These are phyloP conservation scores for Pichia sp. DNA, from an alignment of 1,139 yeast genomes.

Conservation along the genomic window DNA sequence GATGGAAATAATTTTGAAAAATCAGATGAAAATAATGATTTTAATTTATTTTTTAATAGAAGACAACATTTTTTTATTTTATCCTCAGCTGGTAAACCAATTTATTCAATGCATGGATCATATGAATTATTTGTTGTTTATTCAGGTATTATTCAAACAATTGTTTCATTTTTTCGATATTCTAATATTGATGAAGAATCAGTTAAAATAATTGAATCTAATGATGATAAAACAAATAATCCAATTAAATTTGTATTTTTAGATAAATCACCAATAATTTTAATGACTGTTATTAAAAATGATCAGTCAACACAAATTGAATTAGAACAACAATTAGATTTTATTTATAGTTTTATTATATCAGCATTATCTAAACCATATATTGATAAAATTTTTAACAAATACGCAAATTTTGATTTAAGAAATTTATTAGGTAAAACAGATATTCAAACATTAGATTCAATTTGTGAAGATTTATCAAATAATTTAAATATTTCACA, in stretches of 20 bases:
- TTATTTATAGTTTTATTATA: conserved; percentile 72
- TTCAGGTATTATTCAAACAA: conserved; percentile 67
- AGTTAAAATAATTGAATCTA: conserved; percentile 37
- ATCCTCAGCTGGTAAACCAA: conserved; percentile 93
- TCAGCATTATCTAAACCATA: conserved; percentile 76
- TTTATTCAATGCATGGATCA: conserved; percentile 72
- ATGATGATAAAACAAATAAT: conserved; percentile 16
- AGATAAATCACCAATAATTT: conserved; percentile 61
- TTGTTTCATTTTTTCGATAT: conserved; percentile 54
- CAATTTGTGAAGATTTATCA: conserved; percentile 50
- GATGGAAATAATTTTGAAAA: conserved; percentile 16
- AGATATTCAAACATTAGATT: conserved; percentile 59
- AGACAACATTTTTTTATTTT: conserved; percentile 72
- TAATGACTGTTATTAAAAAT: conserved; percentile 66
- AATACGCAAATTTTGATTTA: conserved; percentile 76
- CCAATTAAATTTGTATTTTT: conserved; percentile 53
- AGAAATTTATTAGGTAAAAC: conserved; percentile 67
- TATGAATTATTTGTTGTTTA: conserved; percentile 69
- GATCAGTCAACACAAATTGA: conserved; percentile 37
- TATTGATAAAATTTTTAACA: conserved; percentile 59
- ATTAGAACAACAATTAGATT: conserved; percentile 59
- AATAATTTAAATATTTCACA: conserved; percentile 45
- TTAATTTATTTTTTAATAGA: conserved; percentile 36
- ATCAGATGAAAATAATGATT: conserved; percentile 25
- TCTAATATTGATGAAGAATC: conserved; percentile 28